Evolutionary conservation across 495 filamentous ascomycete species (phyloP), one percentile per base, ranked within the genome.

Genomic region (Oidiodendron maius): DNA sequence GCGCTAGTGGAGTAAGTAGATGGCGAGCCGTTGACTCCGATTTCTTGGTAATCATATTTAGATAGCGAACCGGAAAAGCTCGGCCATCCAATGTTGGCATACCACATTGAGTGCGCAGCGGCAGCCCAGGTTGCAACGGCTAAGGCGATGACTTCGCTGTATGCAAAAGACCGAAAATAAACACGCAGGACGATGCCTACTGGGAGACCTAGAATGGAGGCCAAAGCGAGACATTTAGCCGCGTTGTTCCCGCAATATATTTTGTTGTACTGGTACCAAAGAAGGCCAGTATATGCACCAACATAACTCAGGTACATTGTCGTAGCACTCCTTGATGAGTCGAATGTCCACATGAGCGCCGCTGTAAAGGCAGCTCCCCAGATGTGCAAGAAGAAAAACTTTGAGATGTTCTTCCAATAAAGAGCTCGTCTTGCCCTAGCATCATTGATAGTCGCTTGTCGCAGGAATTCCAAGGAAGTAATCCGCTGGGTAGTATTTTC

Each of bases 251-350:
- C 76, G 30, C 3, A 43, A 23, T 4, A 44, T 6, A 36, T 28
- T 28, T 76, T 76, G 51, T 75, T 80, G 60, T 79, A 81, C 57
- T 81, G 76, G 50, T 80, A 80, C 66, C 74, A 77, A 30, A 80
- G 66, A 10, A 81, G 61, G 22, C 78, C 78, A 10, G 75, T 75
- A 57, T 82, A 82, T 25, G 78, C 66, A 15, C 68, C 60, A 2
- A 80, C 63, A 44, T 81, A 80, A 4, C 70, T 45, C 12, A 74
- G 63, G 57, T 75, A 82, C 55, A 78, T 70, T 40, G 68, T 66
- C 55, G 71, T 67, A 4, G 69, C 69, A 35, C 70, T 50, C 5
- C 57, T 4, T 4, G 58, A 48, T 22, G 53, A 54, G 42, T 77
- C 69, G 55, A 82, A 80, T 10, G 63, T 62, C 77, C 77, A 82